These are phyloP conservation scores for Penicillium paradoxum DNA, from an alignment of 495 filamentous ascomycete species.

Conservation along the genomic window DNA sequence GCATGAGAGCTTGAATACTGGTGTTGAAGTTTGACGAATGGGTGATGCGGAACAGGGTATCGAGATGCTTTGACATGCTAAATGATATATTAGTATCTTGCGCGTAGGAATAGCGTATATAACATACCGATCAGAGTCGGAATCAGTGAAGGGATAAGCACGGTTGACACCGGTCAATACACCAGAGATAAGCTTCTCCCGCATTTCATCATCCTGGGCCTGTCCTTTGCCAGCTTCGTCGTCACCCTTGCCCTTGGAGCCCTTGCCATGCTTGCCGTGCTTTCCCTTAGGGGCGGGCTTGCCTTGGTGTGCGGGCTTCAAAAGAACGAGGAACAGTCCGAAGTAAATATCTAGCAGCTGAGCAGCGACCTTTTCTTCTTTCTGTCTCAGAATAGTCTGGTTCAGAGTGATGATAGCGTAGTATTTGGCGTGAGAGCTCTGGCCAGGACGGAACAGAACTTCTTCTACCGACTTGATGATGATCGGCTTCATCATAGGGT, in stretches of 20 bases:
- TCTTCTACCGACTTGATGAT: slow-evolving; percentile 85
- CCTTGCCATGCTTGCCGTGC: slow-evolving; percentile 24
- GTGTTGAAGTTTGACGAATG: slow-evolving; percentile 99
- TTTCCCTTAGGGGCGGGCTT: slow-evolving; percentile 31
- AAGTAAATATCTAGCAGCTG: slow-evolving; percentile 88
- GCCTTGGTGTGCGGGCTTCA: slow-evolving; percentile 54
- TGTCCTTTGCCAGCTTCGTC: slow-evolving; percentile 18
- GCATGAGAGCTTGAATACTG: slow-evolving; percentile 88
- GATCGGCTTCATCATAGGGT: slow-evolving; percentile 88
- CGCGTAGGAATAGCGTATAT: not conserved
- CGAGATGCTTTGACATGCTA: slow-evolving; percentile 80
- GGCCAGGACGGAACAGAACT: slow-evolving; percentile 78
- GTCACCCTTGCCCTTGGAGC: slow-evolving; percentile 1
- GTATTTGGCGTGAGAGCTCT: slow-evolving; percentile 84
- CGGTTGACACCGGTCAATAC: slow-evolving; percentile 92
- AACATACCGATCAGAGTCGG: slow-evolving; percentile 66
- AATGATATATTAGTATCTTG: slow-evolving; percentile 18
- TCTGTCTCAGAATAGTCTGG: slow-evolving; percentile 83
- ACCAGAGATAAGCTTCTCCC: slow-evolving; percentile 85
- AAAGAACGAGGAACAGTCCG: slow-evolving; percentile 66
- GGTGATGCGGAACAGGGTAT: slow-evolving; percentile 89
- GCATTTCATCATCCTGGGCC: slow-evolving; percentile 58
- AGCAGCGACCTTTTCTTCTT: slow-evolving; percentile 76
- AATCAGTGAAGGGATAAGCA: slow-evolving; percentile 84
- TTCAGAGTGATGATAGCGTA: slow-evolving; percentile 95